Evolutionary conservation across 768 basidiomycete genomes (phyloP).

Genomic region (Royoungia palumana): DNA sequence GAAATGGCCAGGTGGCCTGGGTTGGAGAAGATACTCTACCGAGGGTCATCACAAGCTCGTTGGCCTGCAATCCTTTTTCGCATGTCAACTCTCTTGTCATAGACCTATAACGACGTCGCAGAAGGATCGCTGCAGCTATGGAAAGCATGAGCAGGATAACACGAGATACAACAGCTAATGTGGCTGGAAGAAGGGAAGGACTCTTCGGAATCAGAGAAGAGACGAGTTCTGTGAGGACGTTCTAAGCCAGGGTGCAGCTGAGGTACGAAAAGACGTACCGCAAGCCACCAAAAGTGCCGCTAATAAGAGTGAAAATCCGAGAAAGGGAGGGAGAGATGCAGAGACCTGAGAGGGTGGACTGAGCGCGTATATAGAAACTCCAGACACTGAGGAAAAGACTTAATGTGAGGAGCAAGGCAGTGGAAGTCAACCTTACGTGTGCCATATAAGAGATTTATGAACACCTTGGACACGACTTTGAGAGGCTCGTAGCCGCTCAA

Average conservation of each 20-base stretch:
- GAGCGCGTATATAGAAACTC: constrained; percentile 25
- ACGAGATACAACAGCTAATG: constrained; percentile 24
- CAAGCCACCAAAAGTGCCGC: constrained; percentile 23
- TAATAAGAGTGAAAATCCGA: constrained; percentile 16
- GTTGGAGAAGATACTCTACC: constrained; percentile 30
- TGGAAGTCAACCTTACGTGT: constrained; percentile 13
- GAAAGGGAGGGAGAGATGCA: constrained; percentile 8
- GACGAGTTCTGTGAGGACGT: constrained; percentile 18
- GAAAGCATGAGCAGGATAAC: constrained; percentile 18
- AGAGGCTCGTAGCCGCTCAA: constrained; percentile 15
- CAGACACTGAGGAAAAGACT: constrained; percentile 19
- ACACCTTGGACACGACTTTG: constrained; percentile 13
- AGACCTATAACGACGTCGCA: neutral
- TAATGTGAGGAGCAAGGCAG: neutral
- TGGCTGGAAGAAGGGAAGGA: constrained; percentile 24
- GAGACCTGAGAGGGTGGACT: constrained; percentile 2
- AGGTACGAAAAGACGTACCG: constrained; percentile 18
- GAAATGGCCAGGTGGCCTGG: constrained; percentile 32
- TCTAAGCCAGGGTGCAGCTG: neutral
- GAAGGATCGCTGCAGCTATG: constrained; percentile 4
- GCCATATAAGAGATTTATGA: constrained; percentile 18
- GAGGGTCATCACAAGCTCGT: constrained; percentile 2
- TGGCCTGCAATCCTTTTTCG: constrained; percentile 14
- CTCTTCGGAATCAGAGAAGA: constrained; percentile 24
- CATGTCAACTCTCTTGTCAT: neutral